These are phyloP conservation scores for Xylariomycetidae sp. DNA, from an alignment of 2,329 filamentous ascomycete species.

Conservation along the genomic window DNA sequence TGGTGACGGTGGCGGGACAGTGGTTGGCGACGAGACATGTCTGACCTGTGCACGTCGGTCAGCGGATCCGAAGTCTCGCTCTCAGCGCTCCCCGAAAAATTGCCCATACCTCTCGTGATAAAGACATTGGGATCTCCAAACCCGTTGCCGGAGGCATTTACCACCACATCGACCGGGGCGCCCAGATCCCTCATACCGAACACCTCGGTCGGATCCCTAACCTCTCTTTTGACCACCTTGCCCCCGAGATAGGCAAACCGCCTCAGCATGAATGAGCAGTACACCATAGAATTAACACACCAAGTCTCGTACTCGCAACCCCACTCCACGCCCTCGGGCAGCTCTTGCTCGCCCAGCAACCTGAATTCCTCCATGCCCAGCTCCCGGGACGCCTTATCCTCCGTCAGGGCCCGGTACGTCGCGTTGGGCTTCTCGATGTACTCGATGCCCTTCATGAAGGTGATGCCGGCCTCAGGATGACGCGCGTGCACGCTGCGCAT, in stretches of 20 bases:
- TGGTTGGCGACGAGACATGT: constrained; percentile 39
- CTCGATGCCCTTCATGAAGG: constrained; percentile 45
- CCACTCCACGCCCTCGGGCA: constrained; percentile 38
- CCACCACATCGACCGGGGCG: constrained; percentile 27
- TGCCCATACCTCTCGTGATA: constrained; percentile 34
- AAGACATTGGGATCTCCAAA: constrained; percentile 39
- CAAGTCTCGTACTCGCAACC: constrained; percentile 50
- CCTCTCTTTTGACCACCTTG: constrained; percentile 26
- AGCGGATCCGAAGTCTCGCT: background rate
- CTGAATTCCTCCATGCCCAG: constrained; percentile 35
- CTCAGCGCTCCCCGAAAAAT: too few species aligned
- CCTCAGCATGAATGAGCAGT: constrained; percentile 44
- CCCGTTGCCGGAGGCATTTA: constrained; percentile 43
- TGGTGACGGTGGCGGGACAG: constrained; percentile 42
- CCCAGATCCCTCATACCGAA: constrained; percentile 28
- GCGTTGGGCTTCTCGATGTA: constrained; percentile 43
- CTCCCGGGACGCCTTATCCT: constrained; percentile 21
- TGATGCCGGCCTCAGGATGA: constrained; percentile 40
- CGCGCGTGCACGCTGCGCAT: constrained; percentile 31
- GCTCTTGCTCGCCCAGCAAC: constrained; percentile 29
- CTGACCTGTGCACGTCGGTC: constrained; percentile 32
- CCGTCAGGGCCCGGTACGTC: constrained; percentile 33
- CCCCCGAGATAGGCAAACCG: constrained; percentile 35
- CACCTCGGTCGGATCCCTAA: constrained; percentile 34
- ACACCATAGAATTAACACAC: constrained; percentile 51